A percentile compares a stretch with the other conserved stretches of the same genome.
Conservation (phyloP, 169 alveolate genomes). For the Eimeria praecox region DNA sequence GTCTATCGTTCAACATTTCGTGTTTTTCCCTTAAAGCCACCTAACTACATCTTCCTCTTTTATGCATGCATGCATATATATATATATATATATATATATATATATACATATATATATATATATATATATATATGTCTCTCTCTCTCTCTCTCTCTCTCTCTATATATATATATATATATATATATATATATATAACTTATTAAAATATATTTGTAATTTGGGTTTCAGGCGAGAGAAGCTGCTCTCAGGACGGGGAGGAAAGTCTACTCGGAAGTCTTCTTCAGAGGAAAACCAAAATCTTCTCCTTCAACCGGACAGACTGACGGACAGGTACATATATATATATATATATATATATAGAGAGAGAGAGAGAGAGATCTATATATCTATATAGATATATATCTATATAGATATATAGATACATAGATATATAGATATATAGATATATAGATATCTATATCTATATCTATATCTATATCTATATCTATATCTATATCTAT, state of each 20-base stretch:
- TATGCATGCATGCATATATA: conserved; percentile 3
- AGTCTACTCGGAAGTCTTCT: conserved; percentile 75
- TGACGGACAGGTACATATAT: conserved; percentile 32
- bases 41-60: too few relatives aligned
- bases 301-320: background rate
- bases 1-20: background rate
- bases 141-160: background rate
- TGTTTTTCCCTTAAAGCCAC: too few relatives aligned
- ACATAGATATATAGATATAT: background rate
- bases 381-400: background rate
- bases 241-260: conserved; percentile 65
- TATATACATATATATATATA: background rate
- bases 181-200: background rate
- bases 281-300: conserved; percentile 61
- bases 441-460: too few relatives aligned
- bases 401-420: background rate
- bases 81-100: background rate
- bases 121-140: background rate
- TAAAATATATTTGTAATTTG: background rate
- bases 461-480: background rate
- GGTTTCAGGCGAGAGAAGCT: conserved; percentile 73
- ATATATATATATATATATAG: background rate
- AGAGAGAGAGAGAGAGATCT: background rate
- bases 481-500: background rate
- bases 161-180: background rate